Conservation (phyloP, 331 rosid species). For the Quercus tomentella region DNA sequence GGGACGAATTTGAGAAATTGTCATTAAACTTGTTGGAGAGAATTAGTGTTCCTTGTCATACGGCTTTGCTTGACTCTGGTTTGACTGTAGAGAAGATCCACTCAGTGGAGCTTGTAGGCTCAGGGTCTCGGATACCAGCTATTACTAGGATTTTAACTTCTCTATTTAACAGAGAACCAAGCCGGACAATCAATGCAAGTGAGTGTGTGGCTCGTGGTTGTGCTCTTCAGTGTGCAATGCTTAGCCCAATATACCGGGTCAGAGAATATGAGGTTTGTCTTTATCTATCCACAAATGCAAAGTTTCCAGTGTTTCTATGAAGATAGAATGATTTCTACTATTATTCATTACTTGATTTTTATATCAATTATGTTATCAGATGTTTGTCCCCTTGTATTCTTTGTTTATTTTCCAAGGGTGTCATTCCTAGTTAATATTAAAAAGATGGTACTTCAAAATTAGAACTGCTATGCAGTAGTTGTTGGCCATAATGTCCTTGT, state of each 20-base stretch:
- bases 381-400: not conserved
- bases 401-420: not conserved
- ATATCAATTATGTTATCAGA: not conserved
- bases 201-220: slow-evolving; percentile 99
- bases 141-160: slow-evolving; percentile 52
- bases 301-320: not conserved
- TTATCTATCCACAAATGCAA: not conserved
- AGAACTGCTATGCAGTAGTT: not conserved
- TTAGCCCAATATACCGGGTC: slow-evolving; percentile 74
- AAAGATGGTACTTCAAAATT: not conserved
- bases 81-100: slow-evolving; percentile 52
- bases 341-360: not conserved
- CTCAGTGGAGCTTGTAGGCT: slow-evolving; percentile 90
- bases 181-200: slow-evolving; percentile 86
- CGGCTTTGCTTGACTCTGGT: slow-evolving; percentile 64
- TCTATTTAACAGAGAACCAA: slow-evolving; percentile 69
- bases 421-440: not conserved
- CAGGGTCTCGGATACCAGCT: slow-evolving; percentile 94
- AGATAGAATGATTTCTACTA: not conserved
- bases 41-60: slow-evolving; percentile 57
- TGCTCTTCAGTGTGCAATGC: slow-evolving; percentile 98
- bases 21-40: slow-evolving; percentile 57
- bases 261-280: slow-evolving; percentile 85
- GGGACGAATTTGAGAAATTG: slow-evolving; percentile 91
- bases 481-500: not conserved